Conservation (phyloP, 2,329 filamentous ascomycete species). For the Fusarium virguliforme region DNA sequence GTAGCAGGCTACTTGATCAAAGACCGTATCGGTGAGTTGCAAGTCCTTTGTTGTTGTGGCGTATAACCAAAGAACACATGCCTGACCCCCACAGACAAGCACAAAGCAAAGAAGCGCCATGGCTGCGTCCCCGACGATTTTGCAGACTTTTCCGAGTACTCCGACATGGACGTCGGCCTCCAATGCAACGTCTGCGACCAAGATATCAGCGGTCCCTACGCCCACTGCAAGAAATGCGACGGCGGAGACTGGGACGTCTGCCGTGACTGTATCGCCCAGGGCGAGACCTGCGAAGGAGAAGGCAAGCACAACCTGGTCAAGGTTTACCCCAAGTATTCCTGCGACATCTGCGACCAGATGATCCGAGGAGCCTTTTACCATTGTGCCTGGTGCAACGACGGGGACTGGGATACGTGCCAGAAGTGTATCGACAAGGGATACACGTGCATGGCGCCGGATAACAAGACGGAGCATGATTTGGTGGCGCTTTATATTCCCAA, state of each 20-base stretch:
- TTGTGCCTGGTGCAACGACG: constrained; percentile 25
- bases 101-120: constrained; percentile 41
- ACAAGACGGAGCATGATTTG: constrained; percentile 8
- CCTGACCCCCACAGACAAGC: constrained; percentile 27
- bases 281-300: constrained; percentile 20
- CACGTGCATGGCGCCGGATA: constrained; percentile 19
- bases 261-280: constrained; percentile 32
- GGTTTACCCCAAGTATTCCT: constrained; percentile 38
- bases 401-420: constrained; percentile 36
- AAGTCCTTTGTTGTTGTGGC: too few species aligned
- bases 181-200: constrained; percentile 34
- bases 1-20: constrained; percentile 41
- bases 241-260: constrained; percentile 40
- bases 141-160: constrained; percentile 35
- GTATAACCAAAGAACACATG: too few species aligned
- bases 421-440: constrained; percentile 31
- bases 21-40: constrained; percentile 32
- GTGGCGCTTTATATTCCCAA: constrained; percentile 22
- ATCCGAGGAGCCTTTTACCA: constrained; percentile 36
- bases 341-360: constrained; percentile 25
- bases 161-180: constrained; percentile 16
- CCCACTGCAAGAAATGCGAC: constrained; percentile 40
- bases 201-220: constrained; percentile 32
- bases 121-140: constrained; percentile 25
- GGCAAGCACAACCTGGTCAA: constrained; percentile 39